Evolutionary conservation across 2,329 filamentous ascomycete genomes (phyloP).

Genomic region (Phoma sp.): DNA sequence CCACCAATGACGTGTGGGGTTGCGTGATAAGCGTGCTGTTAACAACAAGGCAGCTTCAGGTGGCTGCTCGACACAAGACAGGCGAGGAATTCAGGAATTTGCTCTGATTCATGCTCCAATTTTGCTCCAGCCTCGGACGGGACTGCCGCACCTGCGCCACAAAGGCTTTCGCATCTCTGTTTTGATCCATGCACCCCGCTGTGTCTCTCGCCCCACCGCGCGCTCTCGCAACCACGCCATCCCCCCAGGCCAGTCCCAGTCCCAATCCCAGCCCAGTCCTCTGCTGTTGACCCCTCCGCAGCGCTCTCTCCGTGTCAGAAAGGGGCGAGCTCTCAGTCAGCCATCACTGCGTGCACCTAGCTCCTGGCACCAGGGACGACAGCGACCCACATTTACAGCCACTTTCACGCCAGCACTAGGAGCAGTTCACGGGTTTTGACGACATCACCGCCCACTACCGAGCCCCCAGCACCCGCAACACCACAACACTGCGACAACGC

Average conservation of each 20-base stretch:
- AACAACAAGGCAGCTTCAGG: slow-evolving; percentile 19
- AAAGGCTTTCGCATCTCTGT: slow-evolving; percentile 6
- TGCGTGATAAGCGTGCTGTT: slow-evolving; percentile 19
- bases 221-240: neutral
- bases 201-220: neutral
- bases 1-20: slow-evolving; percentile 19
- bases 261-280: neutral
- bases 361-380: slow-evolving; percentile 20
- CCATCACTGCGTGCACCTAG: slow-evolving; percentile 28
- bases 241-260: neutral
- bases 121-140: no score
- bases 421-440: slow-evolving; percentile 31
- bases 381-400: slow-evolving; percentile 25
- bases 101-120: slow-evolving; percentile 1
- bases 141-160: slow-evolving; percentile 11
- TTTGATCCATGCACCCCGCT: slow-evolving; percentile 17
- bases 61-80: no score
- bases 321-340: slow-evolving; percentile 17
- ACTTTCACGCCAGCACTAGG: slow-evolving; percentile 31
- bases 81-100: neutral
- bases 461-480: slow-evolving; percentile 21
- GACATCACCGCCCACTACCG: slow-evolving; percentile 31
- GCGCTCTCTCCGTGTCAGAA: slow-evolving; percentile 5
- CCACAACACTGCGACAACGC: neutral
- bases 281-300: slow-evolving; percentile 2